Percentiles rank a stretch among this genome's conserved stretches.
Conservation (phyloP, 768 basidiomycete species). For the Mycena alexandri region DNA sequence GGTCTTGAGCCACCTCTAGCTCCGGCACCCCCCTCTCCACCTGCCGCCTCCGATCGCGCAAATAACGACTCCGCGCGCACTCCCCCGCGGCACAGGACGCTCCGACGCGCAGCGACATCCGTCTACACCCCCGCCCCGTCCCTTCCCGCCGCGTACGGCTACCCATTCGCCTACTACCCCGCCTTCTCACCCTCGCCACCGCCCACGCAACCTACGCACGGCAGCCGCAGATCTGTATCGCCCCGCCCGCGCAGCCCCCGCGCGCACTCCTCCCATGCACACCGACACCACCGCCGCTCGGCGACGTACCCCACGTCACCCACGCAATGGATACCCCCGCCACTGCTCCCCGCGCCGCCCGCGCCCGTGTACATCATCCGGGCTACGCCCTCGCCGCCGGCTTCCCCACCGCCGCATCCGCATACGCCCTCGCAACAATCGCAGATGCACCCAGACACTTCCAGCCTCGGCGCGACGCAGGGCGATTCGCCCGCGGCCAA, state of each 20-base stretch:
- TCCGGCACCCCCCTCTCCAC: neutral
- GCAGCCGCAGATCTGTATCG: neutral
- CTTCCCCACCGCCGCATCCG: neutral
- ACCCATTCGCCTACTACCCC: conserved; percentile 24
- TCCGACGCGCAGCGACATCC: conserved; percentile 12
- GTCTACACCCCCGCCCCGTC: neutral
- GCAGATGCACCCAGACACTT: neutral
- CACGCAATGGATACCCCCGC: conserved; percentile 11
- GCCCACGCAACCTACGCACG: neutral
- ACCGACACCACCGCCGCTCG: conserved; percentile 31
- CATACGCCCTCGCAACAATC: too few species aligned
- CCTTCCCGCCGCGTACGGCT: neutral
- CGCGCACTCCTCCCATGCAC: conserved; percentile 1
- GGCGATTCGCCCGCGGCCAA: neutral
- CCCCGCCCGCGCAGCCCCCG: neutral
- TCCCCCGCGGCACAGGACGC: conserved; percentile 10
- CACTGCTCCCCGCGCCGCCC: conserved; percentile 25
- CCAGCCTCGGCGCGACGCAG: neutral
- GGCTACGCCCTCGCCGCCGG: conserved; percentile 21
- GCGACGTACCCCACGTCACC: conserved; percentile 21
- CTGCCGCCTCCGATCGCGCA: neutral
- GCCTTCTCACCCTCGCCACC: conserved; percentile 24
- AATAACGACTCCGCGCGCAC: neutral
- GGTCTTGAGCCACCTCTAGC: neutral
- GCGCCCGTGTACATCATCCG: conserved; percentile 35